Base-by-base conservation (phyloP, 75 land plant species). In the Cupressus sempervirens region DNA sequence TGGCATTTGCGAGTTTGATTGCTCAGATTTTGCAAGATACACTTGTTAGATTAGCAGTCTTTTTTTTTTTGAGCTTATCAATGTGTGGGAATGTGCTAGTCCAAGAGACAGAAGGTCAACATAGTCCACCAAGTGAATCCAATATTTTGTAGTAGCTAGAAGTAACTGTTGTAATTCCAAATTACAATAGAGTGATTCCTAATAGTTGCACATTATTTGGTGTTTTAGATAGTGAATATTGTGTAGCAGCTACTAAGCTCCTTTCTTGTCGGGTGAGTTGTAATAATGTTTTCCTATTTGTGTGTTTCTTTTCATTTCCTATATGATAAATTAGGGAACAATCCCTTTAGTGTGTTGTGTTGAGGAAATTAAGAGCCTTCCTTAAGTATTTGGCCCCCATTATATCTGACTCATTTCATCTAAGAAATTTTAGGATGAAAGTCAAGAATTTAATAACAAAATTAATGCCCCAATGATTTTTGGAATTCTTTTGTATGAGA, bases 1-100 rank as follows among this genome's bases (percentile, higher is more conserved):
- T 86, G 99, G 99, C 43, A 88, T 93, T 11, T 98, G 99, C 80
- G 99, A 98, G 86, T 98, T 98, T 84, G 90, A 98, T 0, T 98
- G 99, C 90, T 98, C 99, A 0, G 99, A 98, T 80, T 98, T 96
- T 86, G 98, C 99, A 0, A 98, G 99, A 50, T 98, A 98, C 77
- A 95, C 96, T 20, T 98, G 99, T 86, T 98, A 98, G 83, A 98
- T 96, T 85, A 98, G 96, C 89, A 93, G 94, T n/a, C 83, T n/a
- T 29, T 12, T 90, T 98, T 38, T 80, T 94, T 53, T 87, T 93
- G 14, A 93, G 93, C 89, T 92, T 98, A 2, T 93, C 91, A 3
- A 85, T 91, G 54, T 98, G 99, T 85, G 90, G 92, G 70, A 92
- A 98, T 86, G 99, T 98, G 53, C 91, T 98, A 43, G 86, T 87